Base-by-base conservation (phyloP, 1,284 basidiomycete species). In the Cystobasidium sp. region DNA sequence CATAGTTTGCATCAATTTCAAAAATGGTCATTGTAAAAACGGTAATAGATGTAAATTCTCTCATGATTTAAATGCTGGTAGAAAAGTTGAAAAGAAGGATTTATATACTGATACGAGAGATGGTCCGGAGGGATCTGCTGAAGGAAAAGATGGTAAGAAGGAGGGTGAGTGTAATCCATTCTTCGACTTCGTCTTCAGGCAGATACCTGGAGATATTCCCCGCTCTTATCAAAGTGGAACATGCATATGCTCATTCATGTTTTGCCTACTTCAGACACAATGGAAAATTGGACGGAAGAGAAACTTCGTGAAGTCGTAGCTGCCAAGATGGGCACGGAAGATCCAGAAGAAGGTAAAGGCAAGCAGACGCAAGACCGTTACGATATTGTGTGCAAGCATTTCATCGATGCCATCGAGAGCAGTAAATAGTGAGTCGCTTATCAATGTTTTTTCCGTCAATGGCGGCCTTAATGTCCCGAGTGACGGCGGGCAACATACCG, bases 231-330 rank as follows among this genome's bases (percentile, higher is more conserved):
- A 31, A 31, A 31, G 31, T 2, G 22, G 24, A 9, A 24, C 16
- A 46, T 16, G 20, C 31, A 16, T 8, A 41, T 44, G 43, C 31
- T 31, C 1, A 31, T 31, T 31, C 31, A 31, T 31, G 31, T 31
- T 31, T 31, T 53, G 31, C 31, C 31, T 31, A 31, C 31, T 46
- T 43, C 78, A 91, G 94, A 97, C 83, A 97, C 94, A 9, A 99
- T 99, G 96, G 95, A 97, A 79, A 90, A 86, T 79, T 99, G 96
- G 96, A 94, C 98, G 84, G 92, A 98, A 78, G 94, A 90, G 78
- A 98, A 96, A 84, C 85, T 99, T 65, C 86, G 89, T 63, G 88
- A 85, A 37, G 97, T 99, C 74, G 92, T 99, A 9, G 80, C 90
- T 16, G 92, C 91, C 68, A 98, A 98, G 83, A 56, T 62, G 53